A percentile compares a stretch with the other conserved stretches of the same genome.
These are phyloP conservation scores for Sporobolomyces phaffii DNA, from an alignment of 768 basidiomycete genomes.

Conservation along the genomic window DNA sequence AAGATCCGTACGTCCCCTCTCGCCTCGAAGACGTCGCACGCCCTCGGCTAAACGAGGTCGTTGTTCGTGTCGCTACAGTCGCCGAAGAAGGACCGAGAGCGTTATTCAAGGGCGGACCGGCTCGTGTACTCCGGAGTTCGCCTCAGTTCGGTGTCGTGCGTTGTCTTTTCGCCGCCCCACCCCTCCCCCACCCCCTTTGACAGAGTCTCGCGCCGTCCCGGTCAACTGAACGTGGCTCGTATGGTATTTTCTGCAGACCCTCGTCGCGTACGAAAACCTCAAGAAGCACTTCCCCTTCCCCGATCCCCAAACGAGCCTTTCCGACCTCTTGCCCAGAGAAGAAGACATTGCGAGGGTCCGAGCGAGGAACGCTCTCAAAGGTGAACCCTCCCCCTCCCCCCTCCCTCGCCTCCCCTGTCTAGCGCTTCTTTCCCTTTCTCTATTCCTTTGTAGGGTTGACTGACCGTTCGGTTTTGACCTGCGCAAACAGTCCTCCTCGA, in stretches of 20 bases:
- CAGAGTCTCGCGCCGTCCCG: not conserved
- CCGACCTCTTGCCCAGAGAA: slow-evolving; percentile 40
- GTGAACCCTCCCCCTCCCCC: slow-evolving; percentile 43
- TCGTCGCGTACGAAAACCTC: slow-evolving; percentile 56
- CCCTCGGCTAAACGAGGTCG: no score
- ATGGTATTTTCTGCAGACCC: slow-evolving; percentile 11
- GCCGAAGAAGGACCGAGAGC: slow-evolving; percentile 83
- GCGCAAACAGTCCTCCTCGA: slow-evolving; percentile 40
- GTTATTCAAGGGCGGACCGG: slow-evolving; percentile 84
- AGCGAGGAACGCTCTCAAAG: slow-evolving; percentile 87
- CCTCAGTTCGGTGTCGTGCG: slow-evolving; percentile 70
- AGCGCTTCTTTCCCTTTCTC: not conserved
- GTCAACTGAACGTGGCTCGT: no score
- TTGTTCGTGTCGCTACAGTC: slow-evolving; percentile 55
- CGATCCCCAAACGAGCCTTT: slow-evolving; percentile 25
- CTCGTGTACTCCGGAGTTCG: slow-evolving; percentile 70
- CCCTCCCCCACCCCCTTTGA: not conserved
- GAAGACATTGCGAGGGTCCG: slow-evolving; percentile 77
- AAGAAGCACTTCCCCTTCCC: slow-evolving; percentile 52
- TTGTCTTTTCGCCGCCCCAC: not conserved
- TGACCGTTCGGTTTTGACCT: no score
- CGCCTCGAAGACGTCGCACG: not conserved
- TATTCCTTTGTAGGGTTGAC: no score
- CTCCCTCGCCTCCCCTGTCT: not conserved
- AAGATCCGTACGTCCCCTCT: slow-evolving; percentile 68